These are phyloP conservation scores for Aspergillus bridgeri DNA, from an alignment of 495 filamentous ascomycete genomes.

Conservation along the genomic window DNA sequence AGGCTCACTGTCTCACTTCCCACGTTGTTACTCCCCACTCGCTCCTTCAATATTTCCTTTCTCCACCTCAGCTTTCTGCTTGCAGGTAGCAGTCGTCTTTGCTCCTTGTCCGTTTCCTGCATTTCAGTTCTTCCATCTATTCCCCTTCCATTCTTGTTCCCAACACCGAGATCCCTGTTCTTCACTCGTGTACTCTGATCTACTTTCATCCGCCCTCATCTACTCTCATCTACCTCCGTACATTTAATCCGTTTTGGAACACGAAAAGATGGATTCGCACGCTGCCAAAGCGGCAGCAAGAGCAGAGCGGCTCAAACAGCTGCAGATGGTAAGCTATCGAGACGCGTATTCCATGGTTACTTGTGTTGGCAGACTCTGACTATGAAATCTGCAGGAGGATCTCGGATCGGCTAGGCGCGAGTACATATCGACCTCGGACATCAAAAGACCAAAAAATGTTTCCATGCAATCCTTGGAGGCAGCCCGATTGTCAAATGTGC, in stretches of 20 bases:
- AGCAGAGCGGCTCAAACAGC: slow-evolving; percentile 20
- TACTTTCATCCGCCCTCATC: no score
- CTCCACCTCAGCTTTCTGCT: background rate
- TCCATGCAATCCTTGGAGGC: slow-evolving; percentile 23
- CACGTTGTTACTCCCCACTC: background rate
- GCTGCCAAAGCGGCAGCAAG: background rate
- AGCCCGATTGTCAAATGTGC: slow-evolving; percentile 18
- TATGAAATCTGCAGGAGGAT: slow-evolving; percentile 24
- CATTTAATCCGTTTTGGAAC: background rate
- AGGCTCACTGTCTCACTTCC: background rate
- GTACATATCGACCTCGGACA: slow-evolving; percentile 29
- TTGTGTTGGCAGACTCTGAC: background rate
- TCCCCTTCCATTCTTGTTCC: background rate
- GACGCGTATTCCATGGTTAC: background rate
- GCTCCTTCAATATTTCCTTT: background rate
- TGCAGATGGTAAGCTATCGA: slow-evolving; percentile 30
- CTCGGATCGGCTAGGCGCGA: slow-evolving; percentile 35
- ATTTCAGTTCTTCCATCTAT: background rate
- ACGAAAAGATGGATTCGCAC: slow-evolving; percentile 5
- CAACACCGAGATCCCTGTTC: background rate
- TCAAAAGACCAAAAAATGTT: background rate
- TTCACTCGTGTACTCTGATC: background rate
- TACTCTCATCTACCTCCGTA: no score
- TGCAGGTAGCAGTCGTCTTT: background rate
- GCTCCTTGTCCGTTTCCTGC: background rate